phyloP scores from a whole-genome alignment of 192 early-diverging fungal species.

The Endogone sp. region DNA sequence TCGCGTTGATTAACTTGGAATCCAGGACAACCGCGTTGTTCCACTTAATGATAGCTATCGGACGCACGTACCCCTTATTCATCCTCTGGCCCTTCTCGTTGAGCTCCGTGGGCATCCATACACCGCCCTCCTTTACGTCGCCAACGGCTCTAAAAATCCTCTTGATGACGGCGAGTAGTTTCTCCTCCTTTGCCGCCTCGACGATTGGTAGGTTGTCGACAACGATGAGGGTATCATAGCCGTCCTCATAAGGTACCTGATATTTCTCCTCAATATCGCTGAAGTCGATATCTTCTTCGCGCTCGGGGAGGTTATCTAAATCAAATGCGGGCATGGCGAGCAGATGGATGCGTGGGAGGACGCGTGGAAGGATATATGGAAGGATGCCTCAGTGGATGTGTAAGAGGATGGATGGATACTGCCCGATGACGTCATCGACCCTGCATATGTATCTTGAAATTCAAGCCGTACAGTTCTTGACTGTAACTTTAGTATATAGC shows the following conservation, averaged over 20 bases:
- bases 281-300: conserved; percentile 86
- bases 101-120: conserved; percentile 84
- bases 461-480: too few species aligned
- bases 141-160: conserved; percentile 80
- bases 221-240: conserved; percentile 82
- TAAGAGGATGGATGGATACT: too few species aligned
- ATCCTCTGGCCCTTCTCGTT: conserved; percentile 61
- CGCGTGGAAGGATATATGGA: not conserved
- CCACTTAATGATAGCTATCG: not conserved
- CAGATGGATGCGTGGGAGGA: conserved; percentile 4
- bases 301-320: conserved; percentile 57
- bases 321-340: conserved; percentile 47
- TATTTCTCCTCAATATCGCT: conserved; percentile 82
- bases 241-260: conserved; percentile 65
- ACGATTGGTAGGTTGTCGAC: conserved; percentile 91
- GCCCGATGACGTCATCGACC: not conserved
- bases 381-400: too few species aligned
- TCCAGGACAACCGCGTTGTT: not conserved
- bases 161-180: conserved; percentile 65
- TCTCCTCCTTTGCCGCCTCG: conserved; percentile 81
- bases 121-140: conserved; percentile 75
- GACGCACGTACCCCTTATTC: conserved; percentile 82
- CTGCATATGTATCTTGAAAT: not conserved
- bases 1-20: not conserved
- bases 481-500: too few species aligned